Evolutionary conservation across 108 stramenopile genomes (phyloP).

Genomic region (Pseudonitzschia multistriata): DNA sequence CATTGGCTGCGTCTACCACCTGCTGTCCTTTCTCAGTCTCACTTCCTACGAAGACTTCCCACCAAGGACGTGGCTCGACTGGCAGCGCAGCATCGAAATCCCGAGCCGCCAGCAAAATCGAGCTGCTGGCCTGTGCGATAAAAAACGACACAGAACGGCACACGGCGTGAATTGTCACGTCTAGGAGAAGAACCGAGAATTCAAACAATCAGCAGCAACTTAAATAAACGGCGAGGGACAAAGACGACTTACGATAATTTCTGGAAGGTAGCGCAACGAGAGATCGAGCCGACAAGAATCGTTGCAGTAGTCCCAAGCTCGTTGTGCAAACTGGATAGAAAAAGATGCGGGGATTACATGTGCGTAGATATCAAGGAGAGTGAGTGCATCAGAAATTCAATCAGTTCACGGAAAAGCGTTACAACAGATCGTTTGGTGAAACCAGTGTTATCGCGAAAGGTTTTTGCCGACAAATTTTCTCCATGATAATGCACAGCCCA

Average conservation of each 20-base stretch:
- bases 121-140: constrained; percentile 44
- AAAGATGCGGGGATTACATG: background rate
- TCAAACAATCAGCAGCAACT: no score
- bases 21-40: constrained; percentile 27
- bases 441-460: no score
- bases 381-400: background rate
- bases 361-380: background rate
- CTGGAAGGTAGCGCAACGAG: constrained; percentile 69
- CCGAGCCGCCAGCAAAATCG: constrained; percentile 54
- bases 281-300: constrained; percentile 80
- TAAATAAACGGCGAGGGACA: no score
- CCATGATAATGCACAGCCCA: background rate
- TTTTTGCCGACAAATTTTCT: no score
- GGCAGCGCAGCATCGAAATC: constrained; percentile 46
- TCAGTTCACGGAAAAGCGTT: no score
- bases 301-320: constrained; percentile 87
- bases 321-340: constrained; percentile 46
- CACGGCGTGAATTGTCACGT: background rate
- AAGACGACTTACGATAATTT: constrained; percentile 53
- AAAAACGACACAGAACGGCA: background rate
- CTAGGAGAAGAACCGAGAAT: background rate
- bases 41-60: constrained; percentile 58
- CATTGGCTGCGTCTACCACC: constrained; percentile 52
- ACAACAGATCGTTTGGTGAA: no score
- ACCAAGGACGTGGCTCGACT: constrained; percentile 56